These are phyloP conservation scores for Cladosporium sp. DNA, from an alignment of 2,329 filamentous ascomycete species.

Conservation along the genomic window DNA sequence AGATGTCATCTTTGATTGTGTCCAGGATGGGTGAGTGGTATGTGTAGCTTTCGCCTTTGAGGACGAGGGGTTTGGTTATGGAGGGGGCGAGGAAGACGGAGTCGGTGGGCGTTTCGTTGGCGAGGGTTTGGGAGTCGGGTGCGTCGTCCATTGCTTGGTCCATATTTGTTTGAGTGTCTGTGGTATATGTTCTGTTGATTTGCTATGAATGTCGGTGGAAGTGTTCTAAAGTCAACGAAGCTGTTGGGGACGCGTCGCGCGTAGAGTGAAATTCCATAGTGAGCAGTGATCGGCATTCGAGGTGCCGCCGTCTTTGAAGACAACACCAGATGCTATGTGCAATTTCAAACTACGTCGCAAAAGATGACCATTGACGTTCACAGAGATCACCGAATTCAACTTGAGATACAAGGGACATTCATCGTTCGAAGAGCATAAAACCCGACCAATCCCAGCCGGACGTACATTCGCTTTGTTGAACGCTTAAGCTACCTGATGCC, in stretches of 20 bases:
- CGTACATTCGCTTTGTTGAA: background rate
- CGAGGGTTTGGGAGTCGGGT: constrained; percentile 28
- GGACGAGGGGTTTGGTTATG: constrained; percentile 36
- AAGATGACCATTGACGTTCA: too few relatives aligned
- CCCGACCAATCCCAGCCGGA: background rate
- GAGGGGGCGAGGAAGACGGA: constrained; percentile 47
- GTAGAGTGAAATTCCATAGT: too few relatives aligned
- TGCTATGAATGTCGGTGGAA: background rate
- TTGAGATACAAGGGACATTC: too few relatives aligned
- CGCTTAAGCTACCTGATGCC: constrained; percentile 7
- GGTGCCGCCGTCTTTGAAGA: too few relatives aligned
- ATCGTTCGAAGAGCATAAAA: background rate
- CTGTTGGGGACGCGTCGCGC: too few relatives aligned
- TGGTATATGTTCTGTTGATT: background rate
- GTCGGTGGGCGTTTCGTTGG: constrained; percentile 30
- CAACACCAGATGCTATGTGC: too few relatives aligned
- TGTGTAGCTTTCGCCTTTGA: constrained; percentile 45
- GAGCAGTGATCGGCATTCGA: too few relatives aligned
- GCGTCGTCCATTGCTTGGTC: constrained; percentile 28
- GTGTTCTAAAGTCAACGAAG: too few relatives aligned
- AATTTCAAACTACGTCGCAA: too few relatives aligned
- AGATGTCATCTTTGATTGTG: constrained; percentile 33
- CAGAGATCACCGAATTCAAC: too few relatives aligned
- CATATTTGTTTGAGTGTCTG: constrained; percentile 19
- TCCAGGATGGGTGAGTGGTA: constrained; percentile 44